Evolutionary conservation across 495 filamentous ascomycete species (phyloP), one percentile per base, ranked within the genome.

Genomic region (Penicillium atrosanguineum): DNA sequence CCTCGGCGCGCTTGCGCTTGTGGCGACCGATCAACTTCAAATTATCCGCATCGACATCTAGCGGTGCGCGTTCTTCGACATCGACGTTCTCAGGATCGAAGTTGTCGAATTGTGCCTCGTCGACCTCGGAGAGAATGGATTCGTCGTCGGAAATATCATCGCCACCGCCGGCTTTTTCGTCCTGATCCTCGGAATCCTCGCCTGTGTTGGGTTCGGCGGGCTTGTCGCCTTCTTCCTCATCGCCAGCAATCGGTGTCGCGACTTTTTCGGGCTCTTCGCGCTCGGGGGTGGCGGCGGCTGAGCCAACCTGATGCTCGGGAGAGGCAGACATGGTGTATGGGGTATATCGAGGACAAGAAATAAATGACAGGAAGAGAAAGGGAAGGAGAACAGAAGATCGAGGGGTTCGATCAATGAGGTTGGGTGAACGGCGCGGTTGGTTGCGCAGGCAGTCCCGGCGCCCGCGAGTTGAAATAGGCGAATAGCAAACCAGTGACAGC

Each of bases 71-170:
- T 55, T 92, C 89, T 47, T 93, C 87, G 60, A 92, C 79, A 36
- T 83, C 83, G 43, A 91, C 82, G 28, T 84, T 83, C 50, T 79
- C 81, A 0, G 87, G 88, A 62, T 97, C 90, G 70, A 96, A 96
- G 59, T 96, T 85, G 42, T 88, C 86, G 70, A 99, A 96, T 67
- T 95, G 86, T 42, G 87, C 87, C 66, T 97, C 94, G 69, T 97
- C 95, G 60, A 98, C 87, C 68, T 98, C 94, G 9, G 92, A 97
- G 15, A 95, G 82, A 48, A 89, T 82, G n/a, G 88, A 90, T 29
- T 93, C 89, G 55, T 87, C 83, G 59, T 92, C 90, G 1, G 87
- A 88, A n/a, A 79, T 60, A 67, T 49, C 59, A 38, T 60, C 62
- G 7, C 65, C 59, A 14, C 63, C 62, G 11, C 61, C 52, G 1